Evolutionary conservation across 805 yeast species (phyloP).

Genomic region (Saitoella complicata): DNA sequence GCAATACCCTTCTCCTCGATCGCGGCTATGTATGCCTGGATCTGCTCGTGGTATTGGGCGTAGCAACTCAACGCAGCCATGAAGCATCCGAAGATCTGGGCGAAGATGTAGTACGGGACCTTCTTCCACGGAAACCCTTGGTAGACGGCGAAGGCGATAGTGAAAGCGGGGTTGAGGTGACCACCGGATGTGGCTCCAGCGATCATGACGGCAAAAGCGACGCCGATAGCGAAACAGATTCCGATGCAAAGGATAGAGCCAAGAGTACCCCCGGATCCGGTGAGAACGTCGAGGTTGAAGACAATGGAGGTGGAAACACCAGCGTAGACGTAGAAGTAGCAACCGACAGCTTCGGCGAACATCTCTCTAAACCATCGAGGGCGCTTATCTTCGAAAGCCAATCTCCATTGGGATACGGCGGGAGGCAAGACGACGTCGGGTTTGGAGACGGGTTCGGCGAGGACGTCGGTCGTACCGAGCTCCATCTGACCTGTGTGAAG

Average conservation of each 20-base stretch:
- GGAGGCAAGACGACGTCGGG: too few species aligned
- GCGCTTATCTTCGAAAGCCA: too few species aligned
- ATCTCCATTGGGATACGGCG: too few species aligned
- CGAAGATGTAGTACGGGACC: conserved; percentile 29
- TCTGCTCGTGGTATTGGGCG: conserved; percentile 29
- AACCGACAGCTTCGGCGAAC: too few species aligned
- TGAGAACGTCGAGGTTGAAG: too few species aligned
- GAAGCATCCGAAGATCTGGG: conserved; percentile 35
- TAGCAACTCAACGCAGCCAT: conserved; percentile 31
- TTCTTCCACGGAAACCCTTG: conserved; percentile 38
- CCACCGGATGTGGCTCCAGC: conserved; percentile 42
- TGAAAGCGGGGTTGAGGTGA: conserved; percentile 40
- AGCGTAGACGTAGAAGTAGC: too few species aligned
- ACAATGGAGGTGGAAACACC: too few species aligned
- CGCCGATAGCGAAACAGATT: conserved; percentile 40
- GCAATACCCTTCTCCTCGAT: conserved; percentile 19
- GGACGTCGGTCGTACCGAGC: too few species aligned
- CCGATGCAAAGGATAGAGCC: conserved; percentile 38
- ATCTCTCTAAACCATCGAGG: too few species aligned
- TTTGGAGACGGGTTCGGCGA: too few species aligned
- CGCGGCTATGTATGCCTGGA: conserved; percentile 15
- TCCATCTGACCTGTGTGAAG: too few species aligned
- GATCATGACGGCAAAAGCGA: conserved; percentile 32
- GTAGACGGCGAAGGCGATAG: conserved; percentile 30
- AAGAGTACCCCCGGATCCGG: conserved; percentile 20